Evolutionary conservation across 345 rosid species (phyloP).

Genomic region (Lepidium africanum): DNA sequence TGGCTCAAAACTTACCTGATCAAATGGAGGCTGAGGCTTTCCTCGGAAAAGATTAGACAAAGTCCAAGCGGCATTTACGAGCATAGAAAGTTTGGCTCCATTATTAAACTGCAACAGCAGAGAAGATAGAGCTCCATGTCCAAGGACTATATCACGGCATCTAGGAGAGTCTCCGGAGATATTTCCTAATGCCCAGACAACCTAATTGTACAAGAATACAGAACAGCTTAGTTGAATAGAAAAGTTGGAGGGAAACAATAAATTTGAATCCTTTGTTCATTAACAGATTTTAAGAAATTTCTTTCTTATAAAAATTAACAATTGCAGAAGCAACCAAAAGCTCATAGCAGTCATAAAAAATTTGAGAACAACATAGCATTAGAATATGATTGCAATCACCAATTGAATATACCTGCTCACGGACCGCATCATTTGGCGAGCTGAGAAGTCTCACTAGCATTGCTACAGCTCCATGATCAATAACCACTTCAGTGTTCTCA

Average conservation of each 20-base stretch:
- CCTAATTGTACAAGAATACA: slow-evolving; percentile 15
- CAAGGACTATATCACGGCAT: slow-evolving; percentile 33
- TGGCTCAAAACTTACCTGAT: slow-evolving; percentile 43
- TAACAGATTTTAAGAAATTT: background rate
- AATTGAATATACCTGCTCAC: slow-evolving; percentile 59
- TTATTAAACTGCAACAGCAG: slow-evolving; percentile 18
- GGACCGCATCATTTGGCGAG: slow-evolving; percentile 65
- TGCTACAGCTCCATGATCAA: slow-evolving; percentile 85
- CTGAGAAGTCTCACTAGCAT: slow-evolving; percentile 66
- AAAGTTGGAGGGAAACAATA: background rate
- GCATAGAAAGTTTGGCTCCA: slow-evolving; percentile 24
- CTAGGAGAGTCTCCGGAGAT: slow-evolving; percentile 34
- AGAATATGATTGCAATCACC: slow-evolving; percentile 4
- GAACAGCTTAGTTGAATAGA: background rate
- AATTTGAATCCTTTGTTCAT: background rate
- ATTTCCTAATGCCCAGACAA: slow-evolving; percentile 34
- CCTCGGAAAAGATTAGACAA: slow-evolving; percentile 61
- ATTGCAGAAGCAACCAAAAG: background rate
- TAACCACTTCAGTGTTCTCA: slow-evolving; percentile 79
- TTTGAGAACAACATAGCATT: background rate
- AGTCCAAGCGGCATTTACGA: slow-evolving; percentile 28
- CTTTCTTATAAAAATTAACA: background rate
- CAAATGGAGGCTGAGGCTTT: slow-evolving; percentile 78
- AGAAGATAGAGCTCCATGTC: slow-evolving; percentile 26
- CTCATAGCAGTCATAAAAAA: background rate